These are phyloP conservation scores for Cryptomeria japonica DNA, from an alignment of 75 land plant species.

Conservation along the genomic window DNA sequence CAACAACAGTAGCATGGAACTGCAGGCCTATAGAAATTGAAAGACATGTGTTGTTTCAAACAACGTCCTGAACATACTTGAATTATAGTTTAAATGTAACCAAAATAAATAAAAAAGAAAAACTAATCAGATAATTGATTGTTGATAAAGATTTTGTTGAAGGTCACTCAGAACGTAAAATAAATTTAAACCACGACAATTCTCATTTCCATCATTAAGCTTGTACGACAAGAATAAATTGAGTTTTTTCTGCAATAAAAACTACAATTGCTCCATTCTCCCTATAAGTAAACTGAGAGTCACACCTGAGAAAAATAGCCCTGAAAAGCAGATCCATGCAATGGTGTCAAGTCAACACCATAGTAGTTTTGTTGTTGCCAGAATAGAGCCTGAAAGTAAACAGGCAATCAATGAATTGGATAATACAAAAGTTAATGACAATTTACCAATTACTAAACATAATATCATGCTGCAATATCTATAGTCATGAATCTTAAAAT, in stretches of 20 bases:
- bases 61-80: too few species aligned
- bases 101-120: not conserved
- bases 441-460: not conserved
- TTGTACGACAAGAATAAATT: not conserved
- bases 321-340: conserved; percentile 85
- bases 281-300: not conserved
- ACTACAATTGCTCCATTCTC: not conserved
- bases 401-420: not conserved
- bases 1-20: too few species aligned
- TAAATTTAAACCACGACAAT: not conserved
- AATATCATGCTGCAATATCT: not conserved
- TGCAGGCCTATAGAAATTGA: too few species aligned
- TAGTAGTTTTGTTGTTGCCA: conserved; percentile 96
- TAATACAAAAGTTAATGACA: too few species aligned
- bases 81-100: too few species aligned
- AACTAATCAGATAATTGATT: not conserved
- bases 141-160: not conserved
- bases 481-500: too few species aligned
- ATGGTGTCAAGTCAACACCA: conserved; percentile 92
- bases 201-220: not conserved
- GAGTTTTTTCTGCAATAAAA: not conserved
- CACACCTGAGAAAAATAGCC: conserved; percentile 94
- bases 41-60: too few species aligned
- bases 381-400: conserved; percentile 71
- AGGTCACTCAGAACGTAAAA: not conserved